These are phyloP conservation scores for Sporopachydermia lactativora DNA, from an alignment of 805 yeast species.

Conservation along the genomic window DNA sequence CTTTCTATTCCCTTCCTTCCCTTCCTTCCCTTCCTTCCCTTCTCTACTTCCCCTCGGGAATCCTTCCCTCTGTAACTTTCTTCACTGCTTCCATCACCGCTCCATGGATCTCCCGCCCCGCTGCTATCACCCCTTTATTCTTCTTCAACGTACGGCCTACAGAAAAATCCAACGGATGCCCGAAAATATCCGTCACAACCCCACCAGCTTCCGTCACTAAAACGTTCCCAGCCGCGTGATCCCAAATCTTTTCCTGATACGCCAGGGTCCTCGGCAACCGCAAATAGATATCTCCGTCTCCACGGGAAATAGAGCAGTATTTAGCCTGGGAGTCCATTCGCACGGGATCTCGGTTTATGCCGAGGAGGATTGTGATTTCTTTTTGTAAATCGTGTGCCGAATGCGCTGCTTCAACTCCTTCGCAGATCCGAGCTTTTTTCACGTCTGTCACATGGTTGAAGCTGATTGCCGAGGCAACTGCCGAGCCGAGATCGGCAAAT, in stretches of 20 bases:
- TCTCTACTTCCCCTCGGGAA: not conserved
- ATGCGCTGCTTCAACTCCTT: slow-evolving; percentile 92
- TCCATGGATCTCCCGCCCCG: slow-evolving; percentile 34
- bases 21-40: not conserved
- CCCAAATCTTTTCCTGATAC: slow-evolving; percentile 95
- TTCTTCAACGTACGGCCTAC: slow-evolving; percentile 58
- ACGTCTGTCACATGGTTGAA: slow-evolving; percentile 35
- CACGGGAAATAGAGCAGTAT: slow-evolving; percentile 81
- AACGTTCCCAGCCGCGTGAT: slow-evolving; percentile 92
- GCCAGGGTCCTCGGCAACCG: slow-evolving; percentile 67
- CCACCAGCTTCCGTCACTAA: slow-evolving; percentile 89
- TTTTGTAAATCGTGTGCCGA: slow-evolving; percentile 83
- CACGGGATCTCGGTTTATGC: slow-evolving; percentile 43
- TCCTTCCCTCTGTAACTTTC: slow-evolving; percentile 7
- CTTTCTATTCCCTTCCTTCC: not conserved
- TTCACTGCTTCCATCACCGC: slow-evolving; percentile 36
- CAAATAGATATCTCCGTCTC: slow-evolving; percentile 84
- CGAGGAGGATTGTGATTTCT: slow-evolving; percentile 48
- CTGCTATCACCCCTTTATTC: slow-evolving; percentile 91
- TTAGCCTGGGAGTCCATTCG: slow-evolving; percentile 94
- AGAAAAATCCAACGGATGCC: slow-evolving; percentile 66
- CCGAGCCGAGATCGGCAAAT: slow-evolving; percentile 15
- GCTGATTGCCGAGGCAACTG: slow-evolving; percentile 24
- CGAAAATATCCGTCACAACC: slow-evolving; percentile 70
- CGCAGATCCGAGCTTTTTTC: slow-evolving; percentile 53